phyloP scores from a whole-genome alignment of 352 stramenopile genomes.

The Elongisporangium senticosum region DNA sequence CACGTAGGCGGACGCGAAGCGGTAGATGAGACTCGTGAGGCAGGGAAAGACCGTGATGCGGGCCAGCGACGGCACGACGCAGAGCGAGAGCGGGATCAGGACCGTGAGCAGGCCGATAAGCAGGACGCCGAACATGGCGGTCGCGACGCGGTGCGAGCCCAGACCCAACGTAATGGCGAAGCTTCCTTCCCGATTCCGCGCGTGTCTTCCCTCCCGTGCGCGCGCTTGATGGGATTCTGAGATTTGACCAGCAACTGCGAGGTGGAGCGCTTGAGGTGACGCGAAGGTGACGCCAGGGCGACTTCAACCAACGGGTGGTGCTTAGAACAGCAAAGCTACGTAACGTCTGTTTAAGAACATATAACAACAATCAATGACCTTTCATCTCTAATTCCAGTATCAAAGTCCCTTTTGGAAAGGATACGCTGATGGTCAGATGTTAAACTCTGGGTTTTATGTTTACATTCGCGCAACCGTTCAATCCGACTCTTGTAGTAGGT shows the following conservation, averaged over 20 bases:
- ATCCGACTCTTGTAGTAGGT: not conserved
- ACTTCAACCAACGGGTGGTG: not conserved
- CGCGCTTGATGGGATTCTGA: not conserved
- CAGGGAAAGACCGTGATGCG: constrained; percentile 55
- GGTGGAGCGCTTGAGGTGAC: not conserved
- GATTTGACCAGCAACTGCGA: not conserved
- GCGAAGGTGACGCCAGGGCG: not conserved
- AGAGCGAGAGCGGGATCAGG: constrained; percentile 55
- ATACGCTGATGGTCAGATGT: not conserved
- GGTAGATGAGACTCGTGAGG: constrained; percentile 48
- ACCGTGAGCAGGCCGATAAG: constrained; percentile 42
- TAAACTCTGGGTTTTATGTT: not conserved
- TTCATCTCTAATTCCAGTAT: too few relatives aligned
- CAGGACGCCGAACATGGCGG: constrained; percentile 38
- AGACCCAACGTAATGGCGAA: not conserved
- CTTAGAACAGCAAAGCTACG: not conserved
- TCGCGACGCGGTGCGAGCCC: constrained; percentile 13
- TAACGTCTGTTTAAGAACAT: not conserved
- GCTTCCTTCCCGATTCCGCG: not conserved
- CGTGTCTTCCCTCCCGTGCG: not conserved
- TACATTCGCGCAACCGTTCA: not conserved
- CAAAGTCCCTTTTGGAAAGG: too few relatives aligned
- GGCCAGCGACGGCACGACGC: constrained; percentile 49
- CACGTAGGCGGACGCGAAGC: constrained; percentile 43
- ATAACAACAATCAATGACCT: not conserved